Evolutionary conservation across 202 grass and related monocot species (phyloP), one percentile per base, ranked within the genome.

Genomic region (Cymbopogon flexuosus): DNA sequence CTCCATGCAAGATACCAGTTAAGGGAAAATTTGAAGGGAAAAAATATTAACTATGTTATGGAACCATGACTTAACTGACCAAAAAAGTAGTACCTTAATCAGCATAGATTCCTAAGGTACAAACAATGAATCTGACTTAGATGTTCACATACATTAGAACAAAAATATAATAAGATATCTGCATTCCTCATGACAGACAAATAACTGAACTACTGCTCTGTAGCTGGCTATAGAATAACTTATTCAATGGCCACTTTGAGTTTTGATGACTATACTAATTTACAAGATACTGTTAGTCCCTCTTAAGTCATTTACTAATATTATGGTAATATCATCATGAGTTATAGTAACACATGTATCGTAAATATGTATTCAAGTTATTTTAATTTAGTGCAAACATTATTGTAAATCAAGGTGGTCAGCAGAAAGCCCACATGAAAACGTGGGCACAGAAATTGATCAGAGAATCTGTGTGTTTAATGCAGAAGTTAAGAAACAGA

Each of bases 31-130:
- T 47, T 16, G 1, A 49, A 49, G 5, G 42, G 4, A 49, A 41
- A 49, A 49, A 49, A 49, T 16, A 49, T 49, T 16, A 16, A 49
- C 4, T 49, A 49, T 49, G 46, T 49, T 49, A 49, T 16, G 46
- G 4, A 49, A 49, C 46, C 46, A 16, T 49, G 46, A 49, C 14
- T 15, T 49, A 49, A 49, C 14, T 49, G 46, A 49, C 46, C 46
- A 49, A 49, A 49, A 15, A 76, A 84, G 34, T 16, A 60, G 56
- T 65, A 65, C 19, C 15, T 52, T 71, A 85, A 73, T 89, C 65
- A 46, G 42, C 56, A 77, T 60, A 40, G 46, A 76, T 81, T 81
- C 73, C 61, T 67, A 84, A 58, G 64, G 71, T 47, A 69, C 42
- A 84, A 0, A 12, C 35, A 65, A 81, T 16, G 39, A 72, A 78